Base-by-base conservation (phyloP, 177 flowering plant genomes). In the Vitis hybrid region DNA sequence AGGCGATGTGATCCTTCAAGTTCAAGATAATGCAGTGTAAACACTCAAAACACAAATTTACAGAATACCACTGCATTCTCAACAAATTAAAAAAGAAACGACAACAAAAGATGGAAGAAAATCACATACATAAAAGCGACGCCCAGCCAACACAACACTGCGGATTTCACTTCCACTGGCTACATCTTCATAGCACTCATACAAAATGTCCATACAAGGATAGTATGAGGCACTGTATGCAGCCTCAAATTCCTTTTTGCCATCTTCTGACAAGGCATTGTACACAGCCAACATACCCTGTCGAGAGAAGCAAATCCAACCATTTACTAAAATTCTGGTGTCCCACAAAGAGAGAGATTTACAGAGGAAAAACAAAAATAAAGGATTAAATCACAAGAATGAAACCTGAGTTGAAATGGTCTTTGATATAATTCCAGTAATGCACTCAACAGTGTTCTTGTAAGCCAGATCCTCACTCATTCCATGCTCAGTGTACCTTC, bases 61-160 rank as follows among this genome's bases (percentile, higher is more conserved):
- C 7, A 63, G 19, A 2, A 63, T 16, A 57, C 18, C 27, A 16
- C 27, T 57, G 10, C 60, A 57, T 57, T 57, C 60, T 57, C 60
- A 57, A 57, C 60, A 30, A 2, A 52, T 54, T 15, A 57, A 16
- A 16, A 30, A 1, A 8, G 12, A 59, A 10, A 35, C 3, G 3
- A 46, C 19, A 30, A 30, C 12, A 46, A 21, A 27, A 49, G 2
- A 68, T 1, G 13, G 14, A 56, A 11, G 15, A 3, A 10, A 51
- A 66, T 0, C 35, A 15, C 91, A 35, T 84, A 93, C 98, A 82
- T 86, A 88, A 76, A 92, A 96, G 24, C 97, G 91, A 11, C 95
- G 98, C 30, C 97, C 99, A 71, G 99, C 99, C 78, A 93, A 83
- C 40, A 95, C 97, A 76, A 96, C 98, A 79, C 98, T 95, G 58